A percentile compares a stretch with the other conserved stretches of the same genome.
Conservation (phyloP, 1,284 basidiomycete species). For the Thelephora terrestris region DNA sequence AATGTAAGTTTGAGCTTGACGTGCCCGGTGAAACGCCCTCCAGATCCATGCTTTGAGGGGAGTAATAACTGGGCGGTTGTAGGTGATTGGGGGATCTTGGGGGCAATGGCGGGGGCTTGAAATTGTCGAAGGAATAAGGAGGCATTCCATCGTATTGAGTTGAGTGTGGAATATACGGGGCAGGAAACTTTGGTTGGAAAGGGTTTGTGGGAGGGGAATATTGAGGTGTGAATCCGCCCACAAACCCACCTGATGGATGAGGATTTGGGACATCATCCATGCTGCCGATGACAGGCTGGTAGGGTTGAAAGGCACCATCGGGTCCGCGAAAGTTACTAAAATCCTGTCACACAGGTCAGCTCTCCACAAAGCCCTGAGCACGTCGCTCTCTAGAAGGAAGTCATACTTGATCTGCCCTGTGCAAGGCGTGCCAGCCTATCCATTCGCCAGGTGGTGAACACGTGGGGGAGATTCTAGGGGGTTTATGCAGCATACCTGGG, state of each 20-base stretch:
- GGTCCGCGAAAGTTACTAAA: constrained; percentile 27
- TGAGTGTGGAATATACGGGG: constrained; percentile 20
- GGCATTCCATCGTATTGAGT: constrained; percentile 29
- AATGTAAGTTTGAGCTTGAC: constrained; percentile 7
- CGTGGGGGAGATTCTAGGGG: no score
- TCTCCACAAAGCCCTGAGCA: neutral
- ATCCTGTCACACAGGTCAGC: neutral
- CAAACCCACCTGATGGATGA: constrained; percentile 49
- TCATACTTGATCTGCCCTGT: neutral
- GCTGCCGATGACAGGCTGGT: constrained; percentile 32
- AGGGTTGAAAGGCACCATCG: constrained; percentile 41
- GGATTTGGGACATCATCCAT: constrained; percentile 5
- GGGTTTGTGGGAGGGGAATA: constrained; percentile 14
- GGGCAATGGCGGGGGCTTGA: constrained; percentile 7
- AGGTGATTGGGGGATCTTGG: neutral
- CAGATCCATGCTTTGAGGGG: constrained; percentile 3
- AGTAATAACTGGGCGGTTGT: constrained; percentile 3
- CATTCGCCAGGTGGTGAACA: neutral
- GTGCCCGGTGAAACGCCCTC: constrained; percentile 5
- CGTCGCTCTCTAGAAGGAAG: constrained; percentile 1
- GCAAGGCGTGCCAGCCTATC: neutral
- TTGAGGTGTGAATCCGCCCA: constrained; percentile 36
- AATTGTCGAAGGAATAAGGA: constrained; percentile 13
- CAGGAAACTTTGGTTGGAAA: constrained; percentile 7
- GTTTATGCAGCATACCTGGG: neutral